These are phyloP conservation scores for Leccinum olivaceopallidum DNA, from an alignment of 768 basidiomycete species.

Conservation along the genomic window DNA sequence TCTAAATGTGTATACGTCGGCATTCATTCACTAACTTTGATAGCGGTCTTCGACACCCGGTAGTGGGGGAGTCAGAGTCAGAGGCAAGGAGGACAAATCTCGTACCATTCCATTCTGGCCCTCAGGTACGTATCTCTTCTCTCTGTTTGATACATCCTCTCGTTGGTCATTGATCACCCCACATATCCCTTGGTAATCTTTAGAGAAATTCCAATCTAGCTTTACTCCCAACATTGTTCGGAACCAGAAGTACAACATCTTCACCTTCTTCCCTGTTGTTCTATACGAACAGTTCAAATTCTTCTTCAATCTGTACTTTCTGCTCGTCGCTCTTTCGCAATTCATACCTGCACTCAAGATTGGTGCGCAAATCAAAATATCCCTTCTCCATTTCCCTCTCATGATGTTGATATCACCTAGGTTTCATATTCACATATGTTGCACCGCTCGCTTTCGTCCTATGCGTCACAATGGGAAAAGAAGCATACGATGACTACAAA, in stretches of 20 bases:
- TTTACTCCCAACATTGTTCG: conserved; percentile 90
- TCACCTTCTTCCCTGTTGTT: conserved; percentile 96
- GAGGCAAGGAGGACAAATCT: conserved; percentile 60
- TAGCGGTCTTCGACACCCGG: conserved; percentile 27
- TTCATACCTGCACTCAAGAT: conserved; percentile 96
- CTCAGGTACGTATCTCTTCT: conserved; percentile 45
- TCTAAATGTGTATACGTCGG: background rate
- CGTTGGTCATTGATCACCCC: conserved; percentile 4
- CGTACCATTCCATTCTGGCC: conserved; percentile 78
- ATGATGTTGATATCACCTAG: conserved; percentile 39
- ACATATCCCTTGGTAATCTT: background rate
- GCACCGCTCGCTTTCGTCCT: conserved; percentile 96
- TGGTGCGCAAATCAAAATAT: conserved; percentile 48
- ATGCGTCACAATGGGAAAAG: conserved; percentile 95
- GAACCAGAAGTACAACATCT: conserved; percentile 97
- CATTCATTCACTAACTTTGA: conserved; percentile 2
- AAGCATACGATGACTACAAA: conserved; percentile 98
- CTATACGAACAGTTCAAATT: conserved; percentile 99
- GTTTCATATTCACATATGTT: conserved; percentile 94
- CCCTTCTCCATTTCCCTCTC: background rate
- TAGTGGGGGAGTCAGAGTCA: conserved; percentile 9
- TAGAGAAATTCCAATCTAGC: conserved; percentile 70
- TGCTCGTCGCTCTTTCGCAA: conserved; percentile 94
- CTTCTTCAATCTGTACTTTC: conserved; percentile 99
- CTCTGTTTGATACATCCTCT: background rate